A percentile compares a stretch with the other conserved stretches of the same genome.
phyloP scores from a whole-genome alignment of 345 rosid species.

The Aethionema arabicum region DNA sequence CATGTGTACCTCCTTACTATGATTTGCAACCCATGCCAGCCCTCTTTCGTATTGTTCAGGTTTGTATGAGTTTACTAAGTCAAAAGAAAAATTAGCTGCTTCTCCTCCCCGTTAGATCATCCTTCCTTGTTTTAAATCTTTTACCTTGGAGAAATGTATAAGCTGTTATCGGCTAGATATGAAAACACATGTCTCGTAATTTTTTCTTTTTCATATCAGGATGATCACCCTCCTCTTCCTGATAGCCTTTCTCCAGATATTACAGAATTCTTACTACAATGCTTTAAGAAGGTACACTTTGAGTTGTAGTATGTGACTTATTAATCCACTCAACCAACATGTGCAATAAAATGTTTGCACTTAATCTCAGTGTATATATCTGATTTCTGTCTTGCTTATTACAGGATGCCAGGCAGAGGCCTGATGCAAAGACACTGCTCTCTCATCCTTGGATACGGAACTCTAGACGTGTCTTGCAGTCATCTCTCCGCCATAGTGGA shows the following conservation, averaged over 20 bases:
- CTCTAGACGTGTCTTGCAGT: slow-evolving; percentile 78
- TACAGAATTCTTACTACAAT: slow-evolving; percentile 84
- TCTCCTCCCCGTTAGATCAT: not conserved
- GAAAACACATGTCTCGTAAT: slow-evolving; percentile 6
- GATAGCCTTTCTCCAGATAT: slow-evolving; percentile 93
- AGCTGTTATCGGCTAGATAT: not conserved
- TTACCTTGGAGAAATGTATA: not conserved
- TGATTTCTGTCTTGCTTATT: slow-evolving; percentile 33
- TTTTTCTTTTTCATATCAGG: slow-evolving; percentile 47
- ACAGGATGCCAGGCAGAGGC: slow-evolving; percentile 96
- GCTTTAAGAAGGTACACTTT: slow-evolving; percentile 86
- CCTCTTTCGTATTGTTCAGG: slow-evolving; percentile 98
- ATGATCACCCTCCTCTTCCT: slow-evolving; percentile 94
- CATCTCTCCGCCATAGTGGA: slow-evolving; percentile 81
- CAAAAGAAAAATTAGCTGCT: not conserved
- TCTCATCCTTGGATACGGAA: slow-evolving; percentile 99
- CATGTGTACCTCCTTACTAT: slow-evolving; percentile 97
- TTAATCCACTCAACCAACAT: slow-evolving; percentile 8
- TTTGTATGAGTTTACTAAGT: slow-evolving; percentile 34
- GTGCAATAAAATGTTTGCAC: slow-evolving; percentile 12
- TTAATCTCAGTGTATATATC: slow-evolving; percentile 5
- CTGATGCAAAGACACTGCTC: slow-evolving; percentile 95
- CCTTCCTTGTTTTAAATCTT: slow-evolving; percentile 18
- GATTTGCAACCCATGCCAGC: slow-evolving; percentile 99
- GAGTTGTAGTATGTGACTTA: slow-evolving; percentile 1